Conservation (phyloP, 2,329 filamentous ascomycete genomes). For the Apiospora sp. region DNA sequence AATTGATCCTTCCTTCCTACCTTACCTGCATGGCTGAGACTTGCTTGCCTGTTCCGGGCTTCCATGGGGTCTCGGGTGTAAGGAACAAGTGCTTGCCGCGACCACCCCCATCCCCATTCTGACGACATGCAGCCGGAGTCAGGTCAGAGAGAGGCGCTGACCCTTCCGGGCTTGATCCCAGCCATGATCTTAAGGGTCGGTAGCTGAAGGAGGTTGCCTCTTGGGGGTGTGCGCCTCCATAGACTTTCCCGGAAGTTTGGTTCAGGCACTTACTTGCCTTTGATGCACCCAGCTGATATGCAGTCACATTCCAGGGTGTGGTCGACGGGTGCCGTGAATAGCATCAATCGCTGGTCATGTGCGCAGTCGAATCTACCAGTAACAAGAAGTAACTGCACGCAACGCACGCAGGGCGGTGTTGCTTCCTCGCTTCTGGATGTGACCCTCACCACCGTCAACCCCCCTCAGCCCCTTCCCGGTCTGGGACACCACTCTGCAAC, state of each 20-base stretch:
- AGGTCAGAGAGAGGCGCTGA: background rate
- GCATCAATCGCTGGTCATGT: slow-evolving; percentile 10
- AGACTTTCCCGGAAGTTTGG: slow-evolving; percentile 2
- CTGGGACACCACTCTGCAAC: background rate
- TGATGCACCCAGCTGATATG: background rate
- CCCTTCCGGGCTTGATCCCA: slow-evolving; percentile 4
- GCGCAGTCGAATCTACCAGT: background rate
- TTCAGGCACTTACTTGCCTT: background rate
- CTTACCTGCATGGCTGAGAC: slow-evolving; percentile 13
- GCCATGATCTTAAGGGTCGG: background rate
- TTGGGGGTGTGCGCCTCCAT: background rate
- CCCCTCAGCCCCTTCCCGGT: background rate
- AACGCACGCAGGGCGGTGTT: background rate
- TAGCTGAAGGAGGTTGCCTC: background rate
- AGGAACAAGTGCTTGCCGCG: background rate
- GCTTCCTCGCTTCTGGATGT: background rate
- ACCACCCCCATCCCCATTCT: background rate
- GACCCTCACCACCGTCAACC: background rate
- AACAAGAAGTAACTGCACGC: background rate
- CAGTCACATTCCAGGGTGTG: slow-evolving; percentile 6
- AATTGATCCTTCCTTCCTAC: slow-evolving; percentile 18
- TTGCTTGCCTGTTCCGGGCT: slow-evolving; percentile 4
- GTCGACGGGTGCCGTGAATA: background rate
- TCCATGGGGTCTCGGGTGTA: slow-evolving; percentile 1
- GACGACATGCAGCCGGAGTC: background rate